Conservation (phyloP, 352 stramenopile genomes). For the Phytophthora ramorum region DNA sequence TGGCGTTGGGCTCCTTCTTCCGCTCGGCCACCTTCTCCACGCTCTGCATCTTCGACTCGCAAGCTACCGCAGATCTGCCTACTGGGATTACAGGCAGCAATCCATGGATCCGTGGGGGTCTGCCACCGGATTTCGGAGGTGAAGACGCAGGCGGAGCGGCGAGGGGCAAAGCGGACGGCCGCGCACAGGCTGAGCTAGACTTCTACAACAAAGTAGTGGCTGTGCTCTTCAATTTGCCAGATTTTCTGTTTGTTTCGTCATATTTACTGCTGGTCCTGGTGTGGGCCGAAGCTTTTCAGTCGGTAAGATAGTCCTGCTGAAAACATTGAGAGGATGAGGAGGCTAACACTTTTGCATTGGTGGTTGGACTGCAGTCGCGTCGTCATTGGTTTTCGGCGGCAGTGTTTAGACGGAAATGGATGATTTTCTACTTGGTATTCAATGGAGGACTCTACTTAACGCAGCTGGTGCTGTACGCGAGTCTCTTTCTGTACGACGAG, state of each 20-base stretch:
- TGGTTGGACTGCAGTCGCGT: slow-evolving; percentile 58
- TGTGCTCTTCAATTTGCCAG: slow-evolving; percentile 93
- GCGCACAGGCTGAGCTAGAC: slow-evolving; percentile 71
- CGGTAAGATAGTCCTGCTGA: slow-evolving; percentile 44
- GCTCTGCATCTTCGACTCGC: slow-evolving; percentile 88
- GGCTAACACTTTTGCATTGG: slow-evolving; percentile 7
- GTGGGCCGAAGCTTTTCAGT: slow-evolving; percentile 92
- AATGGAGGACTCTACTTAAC: slow-evolving; percentile 90
- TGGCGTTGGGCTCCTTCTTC: slow-evolving; percentile 88
- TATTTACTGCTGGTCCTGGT: slow-evolving; percentile 92
- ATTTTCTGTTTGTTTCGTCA: slow-evolving; percentile 92
- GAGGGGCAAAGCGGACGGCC: slow-evolving; percentile 21
- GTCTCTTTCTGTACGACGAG: slow-evolving; percentile 88
- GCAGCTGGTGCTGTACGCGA: slow-evolving; percentile 90
- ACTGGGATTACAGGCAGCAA: slow-evolving; percentile 34
- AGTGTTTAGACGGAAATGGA: slow-evolving; percentile 87
- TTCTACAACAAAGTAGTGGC: slow-evolving; percentile 93
- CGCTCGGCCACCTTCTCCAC: slow-evolving; percentile 88
- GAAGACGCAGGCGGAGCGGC: slow-evolving; percentile 26
- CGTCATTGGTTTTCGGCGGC: slow-evolving; percentile 91
- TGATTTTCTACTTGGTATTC: slow-evolving; percentile 94
- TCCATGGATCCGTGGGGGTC: slow-evolving; percentile 18
- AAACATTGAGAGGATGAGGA: neutral
- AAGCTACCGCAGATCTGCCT: slow-evolving; percentile 57
- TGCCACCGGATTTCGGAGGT: slow-evolving; percentile 15